Percentiles rank a stretch among this genome's conserved stretches.
These are phyloP conservation scores for Pythium utonaiense DNA, from an alignment of 352 stramenopile species.

Conservation along the genomic window DNA sequence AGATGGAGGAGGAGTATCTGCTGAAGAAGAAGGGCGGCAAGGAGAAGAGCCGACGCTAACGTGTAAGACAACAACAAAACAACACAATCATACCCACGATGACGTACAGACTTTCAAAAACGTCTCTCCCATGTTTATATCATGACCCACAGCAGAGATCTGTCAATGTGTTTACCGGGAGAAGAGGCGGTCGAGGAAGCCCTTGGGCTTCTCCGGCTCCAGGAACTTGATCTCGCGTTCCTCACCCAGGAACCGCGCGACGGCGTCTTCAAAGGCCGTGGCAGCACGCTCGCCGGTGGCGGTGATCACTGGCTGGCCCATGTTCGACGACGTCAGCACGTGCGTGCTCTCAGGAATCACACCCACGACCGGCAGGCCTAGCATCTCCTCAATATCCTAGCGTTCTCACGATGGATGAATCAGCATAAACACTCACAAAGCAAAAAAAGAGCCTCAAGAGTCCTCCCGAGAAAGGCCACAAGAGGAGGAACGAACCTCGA, in stretches of 20 bases:
- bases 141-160: no score
- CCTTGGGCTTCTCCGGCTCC: constrained; percentile 76
- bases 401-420: no score
- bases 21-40: constrained; percentile 76
- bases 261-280: constrained; percentile 85
- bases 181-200: constrained; percentile 76
- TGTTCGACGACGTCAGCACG: constrained; percentile 91
- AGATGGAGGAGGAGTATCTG: constrained; percentile 72
- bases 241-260: constrained; percentile 89
- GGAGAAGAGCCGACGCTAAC: constrained; percentile 58
- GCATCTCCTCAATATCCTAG: constrained; percentile 91
- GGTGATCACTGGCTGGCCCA: constrained; percentile 90
- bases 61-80: background rate
- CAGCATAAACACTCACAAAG: background rate
- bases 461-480: background rate
- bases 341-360: constrained; percentile 89
- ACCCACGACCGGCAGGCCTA: constrained; percentile 86
- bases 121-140: background rate
- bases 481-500: constrained; percentile 52
- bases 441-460: background rate
- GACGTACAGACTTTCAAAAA: background rate
- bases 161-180: no score
- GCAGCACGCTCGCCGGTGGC: constrained; percentile 66
- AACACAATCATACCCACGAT: no score
- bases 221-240: constrained; percentile 86